Conservation (phyloP, 2,329 filamentous ascomycete genomes). For the Fusarium mundagurra region DNA sequence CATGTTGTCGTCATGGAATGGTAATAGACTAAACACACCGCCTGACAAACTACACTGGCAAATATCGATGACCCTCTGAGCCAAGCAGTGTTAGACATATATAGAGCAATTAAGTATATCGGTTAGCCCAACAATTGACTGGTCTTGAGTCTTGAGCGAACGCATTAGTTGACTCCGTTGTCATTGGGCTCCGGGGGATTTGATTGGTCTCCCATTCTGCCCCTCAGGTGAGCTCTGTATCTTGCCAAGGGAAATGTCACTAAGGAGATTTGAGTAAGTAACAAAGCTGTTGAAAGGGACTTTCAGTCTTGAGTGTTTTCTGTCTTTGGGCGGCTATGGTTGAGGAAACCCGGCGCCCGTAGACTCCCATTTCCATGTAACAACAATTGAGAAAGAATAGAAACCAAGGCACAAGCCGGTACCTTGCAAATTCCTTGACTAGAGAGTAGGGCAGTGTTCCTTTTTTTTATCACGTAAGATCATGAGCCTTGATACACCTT, state of each 20-base stretch:
- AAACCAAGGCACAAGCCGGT: background rate
- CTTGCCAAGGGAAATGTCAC: background rate
- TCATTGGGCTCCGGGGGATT: background rate
- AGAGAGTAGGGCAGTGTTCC: background rate
- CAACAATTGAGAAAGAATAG: background rate
- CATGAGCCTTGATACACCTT: background rate
- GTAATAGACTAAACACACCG: background rate
- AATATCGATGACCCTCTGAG: background rate
- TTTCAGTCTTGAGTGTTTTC: background rate
- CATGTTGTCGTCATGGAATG: background rate
- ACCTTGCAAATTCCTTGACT: background rate
- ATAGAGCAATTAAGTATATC: background rate
- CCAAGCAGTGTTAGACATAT: background rate
- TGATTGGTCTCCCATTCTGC: background rate
- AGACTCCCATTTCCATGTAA: background rate
- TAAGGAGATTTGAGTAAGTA: too few relatives aligned
- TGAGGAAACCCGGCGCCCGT: background rate
- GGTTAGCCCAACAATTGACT: too few relatives aligned
- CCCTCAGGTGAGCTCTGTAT: background rate
- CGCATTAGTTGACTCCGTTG: background rate
- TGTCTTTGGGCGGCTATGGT: background rate
- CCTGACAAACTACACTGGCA: background rate
- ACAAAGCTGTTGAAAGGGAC: background rate
- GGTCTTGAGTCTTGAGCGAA: background rate
- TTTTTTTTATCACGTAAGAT: background rate